Base-by-base conservation (phyloP, 129 eudicot species). In the Helianthus tuberosus region DNA sequence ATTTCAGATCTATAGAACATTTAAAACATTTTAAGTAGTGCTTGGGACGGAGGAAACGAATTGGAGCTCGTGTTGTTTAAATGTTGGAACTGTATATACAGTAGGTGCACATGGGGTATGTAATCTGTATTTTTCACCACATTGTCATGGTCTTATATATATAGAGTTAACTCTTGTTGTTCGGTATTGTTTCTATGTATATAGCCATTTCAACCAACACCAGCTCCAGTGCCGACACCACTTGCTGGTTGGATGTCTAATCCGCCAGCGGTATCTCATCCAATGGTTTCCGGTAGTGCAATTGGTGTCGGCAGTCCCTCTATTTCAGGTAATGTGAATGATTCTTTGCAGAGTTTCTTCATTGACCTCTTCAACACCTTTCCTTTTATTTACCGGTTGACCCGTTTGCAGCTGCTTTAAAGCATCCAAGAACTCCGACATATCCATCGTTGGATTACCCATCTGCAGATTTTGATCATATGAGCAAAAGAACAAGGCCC, bases 171-270 rank as follows among this genome's bases (percentile, higher is more conserved):
- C 72, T 29, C 61, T 36, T 51, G 54, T 17, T 32, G 14, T 44
- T 25, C 57, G 49, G 64, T 12, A 74, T 2, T 68, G 11, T 5
- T 11, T 73, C 7, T 70, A 5, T 61, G 8, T 76, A 17, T 54
- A 25, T 85, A 91, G 97, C 96, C 97, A 0, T 91, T 91, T 72
- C 97, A 89, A 77, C 84, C 96, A 39, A 74, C 89, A 65, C 84
- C 86, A 32, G 83, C 90, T 17, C 85, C 93, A 0, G 88, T 89
- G 68, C 90, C 96, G 27, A 54, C 89, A 47, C 89, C 87, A 12
- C 90, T 92, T 71, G 97, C 96, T 25, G 97, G 97, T 53, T 92
- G 97, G 97, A 92, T 92, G 97, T 86, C 97, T 32, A 92, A 87
- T 71, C 88, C 97, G 54, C 85, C 96, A 50, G 25, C 89, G 9